Evolutionary conservation across 768 basidiomycete genomes (phyloP).

Genomic region (Chlorophyllum brunneum): DNA sequence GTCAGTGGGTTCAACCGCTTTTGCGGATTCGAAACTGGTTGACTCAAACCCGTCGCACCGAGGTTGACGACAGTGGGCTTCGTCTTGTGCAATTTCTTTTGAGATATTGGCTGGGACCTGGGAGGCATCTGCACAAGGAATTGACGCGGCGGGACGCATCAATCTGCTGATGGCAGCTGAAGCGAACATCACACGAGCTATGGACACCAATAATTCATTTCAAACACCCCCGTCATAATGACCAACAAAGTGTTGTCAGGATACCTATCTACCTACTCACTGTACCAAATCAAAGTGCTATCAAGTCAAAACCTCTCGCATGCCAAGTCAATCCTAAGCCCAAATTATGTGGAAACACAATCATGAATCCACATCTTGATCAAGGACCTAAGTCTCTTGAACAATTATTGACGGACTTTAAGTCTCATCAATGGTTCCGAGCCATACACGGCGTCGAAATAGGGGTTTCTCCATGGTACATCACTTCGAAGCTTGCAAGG

Average conservation of each 20-base stretch:
- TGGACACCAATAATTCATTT: too few species aligned
- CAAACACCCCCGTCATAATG: too few species aligned
- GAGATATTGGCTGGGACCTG: constrained; percentile 10
- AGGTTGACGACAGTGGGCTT: constrained; percentile 15
- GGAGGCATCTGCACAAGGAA: constrained; percentile 10
- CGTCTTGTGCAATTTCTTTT: constrained; percentile 4
- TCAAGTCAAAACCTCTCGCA: constrained; percentile 2
- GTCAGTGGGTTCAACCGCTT: constrained; percentile 30
- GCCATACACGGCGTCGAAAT: too few species aligned
- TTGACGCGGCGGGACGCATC: background rate
- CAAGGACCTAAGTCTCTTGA: background rate
- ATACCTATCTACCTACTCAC: background rate
- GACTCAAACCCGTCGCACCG: background rate
- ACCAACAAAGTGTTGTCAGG: background rate
- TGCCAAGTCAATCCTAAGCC: constrained; percentile 3
- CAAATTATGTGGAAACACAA: background rate
- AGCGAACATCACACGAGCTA: background rate
- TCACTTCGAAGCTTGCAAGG: background rate
- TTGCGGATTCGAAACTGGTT: constrained; percentile 4
- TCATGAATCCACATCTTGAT: background rate
- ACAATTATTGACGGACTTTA: too few species aligned
- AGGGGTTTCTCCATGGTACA: too few species aligned
- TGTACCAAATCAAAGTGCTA: background rate
- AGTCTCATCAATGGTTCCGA: too few species aligned
- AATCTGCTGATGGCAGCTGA: background rate